Percentiles rank a stretch among this genome's conserved stretches.
phyloP scores from a whole-genome alignment of 2,329 filamentous ascomycete genomes.

The Blastomyces parvus region DNA sequence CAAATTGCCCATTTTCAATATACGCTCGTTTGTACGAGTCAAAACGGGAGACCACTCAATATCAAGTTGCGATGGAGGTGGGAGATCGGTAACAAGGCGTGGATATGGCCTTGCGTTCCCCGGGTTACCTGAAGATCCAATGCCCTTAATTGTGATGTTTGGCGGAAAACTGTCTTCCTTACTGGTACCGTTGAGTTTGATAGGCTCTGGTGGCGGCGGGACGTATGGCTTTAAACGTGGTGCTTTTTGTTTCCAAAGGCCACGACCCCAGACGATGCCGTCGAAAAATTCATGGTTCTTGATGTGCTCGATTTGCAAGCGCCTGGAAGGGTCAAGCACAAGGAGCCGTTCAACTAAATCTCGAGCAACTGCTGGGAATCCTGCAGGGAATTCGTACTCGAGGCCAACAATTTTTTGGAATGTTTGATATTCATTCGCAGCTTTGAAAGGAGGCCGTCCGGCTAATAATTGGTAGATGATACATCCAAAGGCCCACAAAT shows the following conservation, averaged over 20 bases:
- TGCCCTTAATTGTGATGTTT: slow-evolving; percentile 29
- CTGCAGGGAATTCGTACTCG: slow-evolving; percentile 85
- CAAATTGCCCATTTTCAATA: slow-evolving; percentile 85
- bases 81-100: slow-evolving; percentile 84
- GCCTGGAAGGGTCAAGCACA: slow-evolving; percentile 73
- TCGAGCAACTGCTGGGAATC: slow-evolving; percentile 75
- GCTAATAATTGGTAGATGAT: slow-evolving; percentile 92
- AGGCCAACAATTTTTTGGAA: slow-evolving; percentile 96
- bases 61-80: slow-evolving; percentile 91
- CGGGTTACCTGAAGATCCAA: slow-evolving; percentile 38
- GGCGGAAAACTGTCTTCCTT: slow-evolving; percentile 35
- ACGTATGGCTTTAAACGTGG: slow-evolving; percentile 77
- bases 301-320: slow-evolving; percentile 88
- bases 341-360: slow-evolving; percentile 86
- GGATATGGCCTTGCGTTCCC: slow-evolving; percentile 52
- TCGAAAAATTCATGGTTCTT: slow-evolving; percentile 95
- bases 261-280: slow-evolving; percentile 71
- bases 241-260: slow-evolving; percentile 80
- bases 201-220: slow-evolving; percentile 66
- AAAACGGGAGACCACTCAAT: slow-evolving; percentile 98
- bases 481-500: slow-evolving; percentile 96
- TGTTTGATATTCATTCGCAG: slow-evolving; percentile 86
- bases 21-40: slow-evolving; percentile 82
- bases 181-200: slow-evolving; percentile 54
- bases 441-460: slow-evolving; percentile 97